Percentiles rank a stretch among this genome's conserved stretches.
Conservation (phyloP, 441 rosid genomes). For the Geranium incanum region DNA sequence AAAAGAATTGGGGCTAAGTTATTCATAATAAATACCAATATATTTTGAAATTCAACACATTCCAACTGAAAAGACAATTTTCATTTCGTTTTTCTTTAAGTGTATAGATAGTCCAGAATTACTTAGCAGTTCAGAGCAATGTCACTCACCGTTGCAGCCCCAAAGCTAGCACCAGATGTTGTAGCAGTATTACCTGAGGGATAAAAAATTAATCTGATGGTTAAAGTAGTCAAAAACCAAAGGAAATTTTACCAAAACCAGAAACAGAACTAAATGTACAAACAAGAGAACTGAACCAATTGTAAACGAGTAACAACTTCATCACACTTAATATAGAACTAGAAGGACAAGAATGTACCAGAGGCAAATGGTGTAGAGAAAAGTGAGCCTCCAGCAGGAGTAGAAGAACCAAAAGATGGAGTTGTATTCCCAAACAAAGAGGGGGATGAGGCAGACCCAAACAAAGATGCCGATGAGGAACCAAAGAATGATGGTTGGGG, state of each 20-base stretch:
- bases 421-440: conserved; percentile 44
- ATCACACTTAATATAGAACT: conserved; percentile 7
- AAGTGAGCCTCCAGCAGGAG: conserved; percentile 51
- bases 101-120: not conserved
- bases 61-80: not conserved
- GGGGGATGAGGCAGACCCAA: conserved; percentile 60
- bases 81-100: not conserved
- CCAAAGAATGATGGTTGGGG: conserved; percentile 41
- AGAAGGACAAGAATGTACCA: conserved; percentile 30
- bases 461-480: conserved; percentile 37
- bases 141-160: conserved; percentile 63
- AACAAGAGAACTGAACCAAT: not conserved
- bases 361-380: conserved; percentile 54
- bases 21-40: too few species aligned
- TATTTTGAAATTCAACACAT: not conserved
- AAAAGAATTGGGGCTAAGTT: too few species aligned
- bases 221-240: not conserved
- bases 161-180: conserved; percentile 85
- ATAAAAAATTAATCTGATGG: conserved; percentile 16
- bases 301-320: not conserved
- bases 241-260: not conserved
- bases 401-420: conserved; percentile 44
- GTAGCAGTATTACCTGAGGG: conserved; percentile 47
- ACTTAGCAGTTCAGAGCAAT: conserved; percentile 5
- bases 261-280: not conserved